A percentile compares a stretch with the other conserved stretches of the same genome.
phyloP scores from a whole-genome alignment of 768 basidiomycete genomes.

The Daedalea quercina region DNA sequence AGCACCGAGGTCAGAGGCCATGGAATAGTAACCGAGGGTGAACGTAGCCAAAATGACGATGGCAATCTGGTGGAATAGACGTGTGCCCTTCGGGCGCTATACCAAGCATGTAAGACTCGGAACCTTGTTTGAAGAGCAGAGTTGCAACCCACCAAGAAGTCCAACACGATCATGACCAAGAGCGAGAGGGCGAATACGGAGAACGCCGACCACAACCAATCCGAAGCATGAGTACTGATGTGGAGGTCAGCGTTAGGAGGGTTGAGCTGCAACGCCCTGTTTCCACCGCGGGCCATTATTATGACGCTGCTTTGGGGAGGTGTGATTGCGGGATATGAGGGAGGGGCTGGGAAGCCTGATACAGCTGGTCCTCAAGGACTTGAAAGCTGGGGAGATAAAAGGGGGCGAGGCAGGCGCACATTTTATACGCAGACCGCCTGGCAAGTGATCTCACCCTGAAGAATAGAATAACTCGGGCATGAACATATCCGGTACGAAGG shows the following conservation, averaged over 20 bases:
- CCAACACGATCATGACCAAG: conserved; percentile 30
- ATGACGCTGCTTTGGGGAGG: background rate
- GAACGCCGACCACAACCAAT: conserved; percentile 53
- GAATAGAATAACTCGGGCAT: background rate
- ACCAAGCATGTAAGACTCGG: background rate
- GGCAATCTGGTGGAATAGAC: conserved; percentile 45
- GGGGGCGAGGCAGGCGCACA: background rate
- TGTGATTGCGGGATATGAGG: background rate
- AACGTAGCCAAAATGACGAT: conserved; percentile 40
- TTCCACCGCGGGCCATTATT: conserved; percentile 9
- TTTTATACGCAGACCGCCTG: background rate
- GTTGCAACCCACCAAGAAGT: conserved; percentile 23
- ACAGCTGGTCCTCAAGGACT: background rate
- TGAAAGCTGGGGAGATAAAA: background rate
- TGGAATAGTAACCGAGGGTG: conserved; percentile 41
- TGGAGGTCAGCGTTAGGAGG: conserved; percentile 30
- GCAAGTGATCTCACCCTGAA: background rate
- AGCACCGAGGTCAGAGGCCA: conserved; percentile 50
- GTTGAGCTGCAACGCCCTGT: conserved; percentile 27
- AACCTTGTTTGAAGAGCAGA: background rate
- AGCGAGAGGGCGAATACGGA: conserved; percentile 40
- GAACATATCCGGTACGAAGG: background rate
- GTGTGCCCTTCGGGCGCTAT: conserved; percentile 32
- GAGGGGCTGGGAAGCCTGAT: background rate
- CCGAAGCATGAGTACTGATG: conserved; percentile 38